Evolutionary conservation across 257 asterid species (phyloP).

Genomic region (Phtheirospermum japonicum): DNA sequence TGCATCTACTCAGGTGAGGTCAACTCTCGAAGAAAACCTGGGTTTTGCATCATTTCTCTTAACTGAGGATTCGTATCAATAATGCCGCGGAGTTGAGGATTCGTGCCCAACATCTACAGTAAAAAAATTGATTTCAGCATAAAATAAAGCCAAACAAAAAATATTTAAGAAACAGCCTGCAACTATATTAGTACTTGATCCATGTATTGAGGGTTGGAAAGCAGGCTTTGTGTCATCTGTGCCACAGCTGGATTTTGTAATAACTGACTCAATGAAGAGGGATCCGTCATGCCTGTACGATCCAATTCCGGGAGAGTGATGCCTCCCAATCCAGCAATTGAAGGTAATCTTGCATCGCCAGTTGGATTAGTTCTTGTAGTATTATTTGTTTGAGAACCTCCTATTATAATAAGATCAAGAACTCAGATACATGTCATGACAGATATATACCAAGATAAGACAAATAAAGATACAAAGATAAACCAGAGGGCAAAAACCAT

Average conservation of each 20-base stretch:
- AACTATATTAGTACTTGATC: slow-evolving; percentile 45
- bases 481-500: not conserved
- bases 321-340: slow-evolving; percentile 49
- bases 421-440: slow-evolving; percentile 16
- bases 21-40: slow-evolving; percentile 51
- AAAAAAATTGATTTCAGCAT: slow-evolving; percentile 23
- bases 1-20: slow-evolving; percentile 59
- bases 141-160: slow-evolving; percentile 9
- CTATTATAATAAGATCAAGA: slow-evolving; percentile 30
- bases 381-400: slow-evolving; percentile 45
- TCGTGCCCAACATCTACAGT: slow-evolving; percentile 48
- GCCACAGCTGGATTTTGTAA: slow-evolving; percentile 59
- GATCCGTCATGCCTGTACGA: slow-evolving; percentile 38
- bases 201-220: slow-evolving; percentile 68
- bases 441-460: slow-evolving; percentile 7
- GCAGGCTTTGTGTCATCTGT: slow-evolving; percentile 63
- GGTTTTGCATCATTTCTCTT: slow-evolving; percentile 70
- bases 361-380: slow-evolving; percentile 47
- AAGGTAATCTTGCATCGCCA: slow-evolving; percentile 40
- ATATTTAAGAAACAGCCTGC: slow-evolving; percentile 21
- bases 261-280: slow-evolving; percentile 44
- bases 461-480: not conserved
- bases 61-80: slow-evolving; percentile 63
- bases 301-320: slow-evolving; percentile 44
- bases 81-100: slow-evolving; percentile 53